These are phyloP conservation scores for Musa itinerans DNA, from an alignment of 176 grass and related monocot genomes.

Conservation along the genomic window DNA sequence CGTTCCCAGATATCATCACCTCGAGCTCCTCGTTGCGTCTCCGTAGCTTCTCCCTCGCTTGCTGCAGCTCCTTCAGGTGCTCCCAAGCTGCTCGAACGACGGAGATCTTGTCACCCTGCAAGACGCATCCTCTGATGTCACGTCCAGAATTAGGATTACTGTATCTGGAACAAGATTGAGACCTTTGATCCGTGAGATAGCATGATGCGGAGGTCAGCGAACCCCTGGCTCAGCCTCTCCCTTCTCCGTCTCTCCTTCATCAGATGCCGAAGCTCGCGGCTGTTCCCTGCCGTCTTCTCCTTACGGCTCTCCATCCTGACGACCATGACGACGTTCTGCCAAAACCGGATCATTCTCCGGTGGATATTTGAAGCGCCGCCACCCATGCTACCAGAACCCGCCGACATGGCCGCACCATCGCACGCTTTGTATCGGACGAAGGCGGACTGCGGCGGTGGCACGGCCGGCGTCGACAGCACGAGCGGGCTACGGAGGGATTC, in stretches of 20 bases:
- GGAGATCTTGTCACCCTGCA: slow-evolving; percentile 4
- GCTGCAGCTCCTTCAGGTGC: not conserved
- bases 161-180: not conserved
- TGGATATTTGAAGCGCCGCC: not conserved
- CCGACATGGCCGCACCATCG: not conserved
- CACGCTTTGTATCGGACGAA: not conserved
- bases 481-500: not conserved
- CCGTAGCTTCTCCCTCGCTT: not conserved
- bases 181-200: slow-evolving; percentile 10
- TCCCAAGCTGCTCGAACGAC: not conserved
- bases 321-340: no score
- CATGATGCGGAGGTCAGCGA: slow-evolving; percentile 12
- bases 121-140: not conserved
- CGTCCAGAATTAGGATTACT: not conserved
- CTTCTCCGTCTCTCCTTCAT: slow-evolving; percentile 16
- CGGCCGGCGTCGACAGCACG: not conserved
- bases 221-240: slow-evolving; percentile 13
- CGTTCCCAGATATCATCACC: not conserved
- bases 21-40: slow-evolving; percentile 9
- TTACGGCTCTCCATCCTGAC: not conserved
- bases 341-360: slow-evolving; percentile 9
- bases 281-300: not conserved
- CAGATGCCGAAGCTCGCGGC: slow-evolving; percentile 3
- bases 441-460: not conserved
- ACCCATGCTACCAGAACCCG: not conserved